These are phyloP conservation scores for Bjerkandera adusta DNA, from an alignment of 1,284 basidiomycete species.

Conservation along the genomic window DNA sequence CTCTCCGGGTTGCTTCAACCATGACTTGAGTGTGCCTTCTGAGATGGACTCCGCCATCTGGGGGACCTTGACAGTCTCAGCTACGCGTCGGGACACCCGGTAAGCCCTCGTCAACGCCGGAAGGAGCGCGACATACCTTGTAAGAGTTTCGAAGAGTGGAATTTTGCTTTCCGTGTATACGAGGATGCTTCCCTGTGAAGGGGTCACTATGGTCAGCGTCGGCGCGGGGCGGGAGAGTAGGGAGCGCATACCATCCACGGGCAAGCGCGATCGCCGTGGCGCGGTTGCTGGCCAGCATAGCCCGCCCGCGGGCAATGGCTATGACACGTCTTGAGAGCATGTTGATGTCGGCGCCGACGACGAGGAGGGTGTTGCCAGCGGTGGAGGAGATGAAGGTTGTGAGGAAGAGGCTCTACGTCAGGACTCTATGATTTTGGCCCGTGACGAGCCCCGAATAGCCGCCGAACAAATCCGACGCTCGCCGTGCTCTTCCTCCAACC, in stretches of 20 bases:
- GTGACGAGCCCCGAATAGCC: too few species aligned
- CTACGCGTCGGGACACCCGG: constrained; percentile 34
- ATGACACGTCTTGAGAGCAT: constrained; percentile 77
- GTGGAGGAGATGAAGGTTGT: constrained; percentile 1
- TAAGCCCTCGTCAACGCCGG: constrained; percentile 13
- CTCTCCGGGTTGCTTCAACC: constrained; percentile 94
- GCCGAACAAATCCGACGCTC: too few species aligned
- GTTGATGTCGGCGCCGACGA: constrained; percentile 5
- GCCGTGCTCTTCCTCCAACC: too few species aligned
- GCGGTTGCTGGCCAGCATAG: constrained; percentile 40
- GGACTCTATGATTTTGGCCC: too few species aligned
- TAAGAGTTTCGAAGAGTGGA: constrained; percentile 67
- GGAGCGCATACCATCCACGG: constrained; percentile 46
- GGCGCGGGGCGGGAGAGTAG: constrained; percentile 3
- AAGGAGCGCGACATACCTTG: constrained; percentile 44
- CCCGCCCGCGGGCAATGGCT: constrained; percentile 61
- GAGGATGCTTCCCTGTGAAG: constrained; percentile 43
- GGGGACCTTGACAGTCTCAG: constrained; percentile 93
- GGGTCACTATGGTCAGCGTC: constrained; percentile 5
- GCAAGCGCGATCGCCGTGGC: constrained; percentile 39
- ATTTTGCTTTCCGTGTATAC: constrained; percentile 52
- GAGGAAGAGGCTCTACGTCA: too few species aligned
- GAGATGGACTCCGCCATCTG: constrained; percentile 99
- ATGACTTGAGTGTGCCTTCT: constrained; percentile 95
- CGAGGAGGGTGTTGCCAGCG: constrained; percentile 3